A percentile compares a stretch with the other conserved stretches of the same genome.
Evolutionary conservation across 1,139 yeast genomes (phyloP).

Genomic region (Yamadazyma atlantica): DNA sequence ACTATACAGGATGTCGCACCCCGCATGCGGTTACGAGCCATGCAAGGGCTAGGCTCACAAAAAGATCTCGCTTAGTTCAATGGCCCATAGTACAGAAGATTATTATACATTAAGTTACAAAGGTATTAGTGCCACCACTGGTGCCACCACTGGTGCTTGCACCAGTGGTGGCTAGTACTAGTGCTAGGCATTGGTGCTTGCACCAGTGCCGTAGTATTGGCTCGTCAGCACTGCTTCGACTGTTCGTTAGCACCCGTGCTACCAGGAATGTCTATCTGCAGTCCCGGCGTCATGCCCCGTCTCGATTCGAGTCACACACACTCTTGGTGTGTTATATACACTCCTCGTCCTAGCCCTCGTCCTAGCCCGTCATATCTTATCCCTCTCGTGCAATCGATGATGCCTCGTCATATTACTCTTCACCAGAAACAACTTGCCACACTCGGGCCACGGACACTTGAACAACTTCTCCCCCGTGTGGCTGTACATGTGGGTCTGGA

Average conservation of each 20-base stretch:
- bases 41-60: background rate
- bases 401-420: constrained; percentile 82
- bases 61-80: background rate
- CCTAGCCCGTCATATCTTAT: too few species aligned
- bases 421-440: constrained; percentile 74
- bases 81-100: background rate
- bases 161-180: too few species aligned
- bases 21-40: too few species aligned
- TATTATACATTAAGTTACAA: constrained; percentile 3
- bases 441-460: constrained; percentile 62
- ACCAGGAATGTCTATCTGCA: too few species aligned
- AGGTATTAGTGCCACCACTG: constrained; percentile 1
- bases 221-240: too few species aligned
- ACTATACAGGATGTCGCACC: background rate
- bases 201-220: too few species aligned
- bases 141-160: too few species aligned
- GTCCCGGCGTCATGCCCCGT: too few species aligned
- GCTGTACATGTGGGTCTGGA: constrained; percentile 76
- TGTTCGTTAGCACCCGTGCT: too few species aligned
- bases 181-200: too few species aligned
- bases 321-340: too few species aligned
- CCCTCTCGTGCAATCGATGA: constrained; percentile 58
- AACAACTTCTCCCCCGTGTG: constrained; percentile 89
- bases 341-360: constrained; percentile 6
- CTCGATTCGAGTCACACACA: too few species aligned